Conservation (phyloP, 441 rosid species). For the Geranium incanum region DNA sequence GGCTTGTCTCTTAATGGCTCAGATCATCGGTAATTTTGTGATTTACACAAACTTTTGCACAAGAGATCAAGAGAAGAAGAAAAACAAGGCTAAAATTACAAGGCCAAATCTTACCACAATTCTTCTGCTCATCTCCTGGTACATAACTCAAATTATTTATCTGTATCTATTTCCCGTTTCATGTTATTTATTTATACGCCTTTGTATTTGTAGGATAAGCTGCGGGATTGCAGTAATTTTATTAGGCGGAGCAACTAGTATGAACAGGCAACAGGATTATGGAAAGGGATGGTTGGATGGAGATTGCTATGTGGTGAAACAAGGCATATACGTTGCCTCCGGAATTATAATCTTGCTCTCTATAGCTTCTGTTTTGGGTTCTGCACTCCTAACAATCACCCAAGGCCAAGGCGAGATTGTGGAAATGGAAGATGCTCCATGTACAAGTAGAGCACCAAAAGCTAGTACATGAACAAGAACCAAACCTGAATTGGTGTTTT, state of each 20-base stretch:
- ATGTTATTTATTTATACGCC: neutral
- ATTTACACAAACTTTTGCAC: conserved; percentile 27
- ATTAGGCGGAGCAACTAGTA: conserved; percentile 53
- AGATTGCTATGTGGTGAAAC: conserved; percentile 61
- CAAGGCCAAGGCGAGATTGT: neutral
- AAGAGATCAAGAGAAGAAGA: conserved; percentile 17
- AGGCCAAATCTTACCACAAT: conserved; percentile 22
- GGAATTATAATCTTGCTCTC: conserved; percentile 37
- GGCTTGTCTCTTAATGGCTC: conserved; percentile 42
- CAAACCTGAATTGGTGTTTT: neutral
- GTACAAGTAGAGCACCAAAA: neutral
- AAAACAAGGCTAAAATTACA: conserved; percentile 18
- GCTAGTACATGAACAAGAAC: neutral
- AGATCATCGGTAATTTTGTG: conserved; percentile 41
- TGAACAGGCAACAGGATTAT: conserved; percentile 53
- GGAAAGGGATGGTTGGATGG: conserved; percentile 66
- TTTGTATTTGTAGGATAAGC: conserved; percentile 41
- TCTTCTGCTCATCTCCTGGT: conserved; percentile 62
- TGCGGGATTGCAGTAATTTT: conserved; percentile 44
- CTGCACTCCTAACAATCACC: conserved; percentile 23
- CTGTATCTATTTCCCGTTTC: neutral
- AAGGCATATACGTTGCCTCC: conserved; percentile 47
- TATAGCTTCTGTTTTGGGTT: conserved; percentile 29
- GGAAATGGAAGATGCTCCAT: neutral
- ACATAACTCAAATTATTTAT: conserved; percentile 18